Percentiles rank a stretch among this genome's conserved stretches.
Evolutionary conservation across 1,284 basidiomycete species (phyloP).

Genomic region (Heterobasidion irregulare): DNA sequence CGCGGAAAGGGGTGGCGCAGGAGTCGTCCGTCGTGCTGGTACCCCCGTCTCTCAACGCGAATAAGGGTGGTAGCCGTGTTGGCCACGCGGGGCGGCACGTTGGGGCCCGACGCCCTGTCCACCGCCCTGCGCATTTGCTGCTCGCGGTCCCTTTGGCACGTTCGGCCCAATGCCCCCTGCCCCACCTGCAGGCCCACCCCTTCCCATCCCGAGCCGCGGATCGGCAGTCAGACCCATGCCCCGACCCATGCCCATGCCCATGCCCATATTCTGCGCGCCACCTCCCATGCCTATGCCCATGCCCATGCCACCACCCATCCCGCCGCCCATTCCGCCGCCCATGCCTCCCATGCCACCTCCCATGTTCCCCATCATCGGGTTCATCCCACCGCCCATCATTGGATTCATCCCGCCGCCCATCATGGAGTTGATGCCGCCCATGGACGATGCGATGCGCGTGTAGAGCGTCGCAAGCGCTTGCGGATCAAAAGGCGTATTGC

Average conservation of each 20-base stretch:
- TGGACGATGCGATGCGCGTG: conserved; percentile 75
- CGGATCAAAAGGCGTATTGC: conserved; percentile 66
- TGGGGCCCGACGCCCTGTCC: conserved; percentile 62
- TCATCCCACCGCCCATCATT: conserved; percentile 43
- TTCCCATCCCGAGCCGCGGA: conserved; percentile 29
- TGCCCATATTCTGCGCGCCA: conserved; percentile 3
- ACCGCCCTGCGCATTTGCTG: conserved; percentile 37
- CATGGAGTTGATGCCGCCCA: conserved; percentile 42
- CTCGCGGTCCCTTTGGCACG: conserved; percentile 61
- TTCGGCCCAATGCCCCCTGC: conserved; percentile 33
- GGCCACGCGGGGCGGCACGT: conserved; percentile 58
- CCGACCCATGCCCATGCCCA: conserved; percentile 17
- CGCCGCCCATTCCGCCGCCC: conserved; percentile 6
- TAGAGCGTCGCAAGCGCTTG: conserved; percentile 75
- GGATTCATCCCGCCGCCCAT: conserved; percentile 28
- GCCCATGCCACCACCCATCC: conserved; percentile 12
- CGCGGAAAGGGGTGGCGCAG: too few species aligned
- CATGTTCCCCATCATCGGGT: conserved; percentile 27
- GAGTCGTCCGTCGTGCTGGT: too few species aligned
- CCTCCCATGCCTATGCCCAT: conserved; percentile 1
- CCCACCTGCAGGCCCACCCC: conserved; percentile 22
- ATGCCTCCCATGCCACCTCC: conserved; percentile 34
- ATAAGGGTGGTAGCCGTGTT: conserved; percentile 77
- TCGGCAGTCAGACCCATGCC: conserved; percentile 19
- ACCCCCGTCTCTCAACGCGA: conserved; percentile 36